phyloP scores from a whole-genome alignment of 352 stramenopile species.

The Phytophthora citrophthora region DNA sequence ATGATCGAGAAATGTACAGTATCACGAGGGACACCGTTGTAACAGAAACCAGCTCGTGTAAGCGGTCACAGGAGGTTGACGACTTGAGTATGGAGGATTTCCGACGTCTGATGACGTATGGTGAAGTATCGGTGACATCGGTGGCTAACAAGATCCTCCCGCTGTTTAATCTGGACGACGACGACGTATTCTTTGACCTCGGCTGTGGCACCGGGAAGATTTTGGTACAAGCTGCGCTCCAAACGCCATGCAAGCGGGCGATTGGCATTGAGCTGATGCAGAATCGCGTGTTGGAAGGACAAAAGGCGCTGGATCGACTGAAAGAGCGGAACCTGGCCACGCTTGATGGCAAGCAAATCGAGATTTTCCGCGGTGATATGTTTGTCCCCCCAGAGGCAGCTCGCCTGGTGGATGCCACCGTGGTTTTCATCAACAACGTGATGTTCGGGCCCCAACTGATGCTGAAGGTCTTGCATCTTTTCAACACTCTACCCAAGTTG shows the following conservation, averaged over 20 bases:
- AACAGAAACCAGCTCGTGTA: constrained; percentile 64
- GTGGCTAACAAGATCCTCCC: constrained; percentile 71
- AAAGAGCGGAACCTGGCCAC: constrained; percentile 42
- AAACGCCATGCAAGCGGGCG: constrained; percentile 70
- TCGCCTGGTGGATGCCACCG: constrained; percentile 72
- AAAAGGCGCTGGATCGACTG: constrained; percentile 60
- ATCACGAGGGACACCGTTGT: constrained; percentile 68
- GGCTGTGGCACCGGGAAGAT: constrained; percentile 86
- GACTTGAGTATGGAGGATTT: constrained; percentile 73
- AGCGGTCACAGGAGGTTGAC: constrained; percentile 72
- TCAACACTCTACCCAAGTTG: constrained; percentile 67
- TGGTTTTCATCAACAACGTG: constrained; percentile 91
- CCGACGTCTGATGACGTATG: constrained; percentile 79
- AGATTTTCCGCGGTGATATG: constrained; percentile 80
- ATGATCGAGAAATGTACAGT: constrained; percentile 83
- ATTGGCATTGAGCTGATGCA: constrained; percentile 88
- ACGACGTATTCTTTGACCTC: constrained; percentile 87
- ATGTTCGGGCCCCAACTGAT: constrained; percentile 82
- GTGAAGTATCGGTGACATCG: constrained; percentile 76
- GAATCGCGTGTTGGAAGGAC: constrained; percentile 74
- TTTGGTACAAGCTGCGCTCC: constrained; percentile 71
- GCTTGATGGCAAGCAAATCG: constrained; percentile 58
- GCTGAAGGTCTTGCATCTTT: constrained; percentile 70
- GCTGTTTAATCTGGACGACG: constrained; percentile 58
- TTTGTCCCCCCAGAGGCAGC: constrained; percentile 59